Percentiles rank a stretch among this genome's conserved stretches.
Conservation (phyloP, 2,329 filamentous ascomycete species). For the Capronia epimyces region DNA sequence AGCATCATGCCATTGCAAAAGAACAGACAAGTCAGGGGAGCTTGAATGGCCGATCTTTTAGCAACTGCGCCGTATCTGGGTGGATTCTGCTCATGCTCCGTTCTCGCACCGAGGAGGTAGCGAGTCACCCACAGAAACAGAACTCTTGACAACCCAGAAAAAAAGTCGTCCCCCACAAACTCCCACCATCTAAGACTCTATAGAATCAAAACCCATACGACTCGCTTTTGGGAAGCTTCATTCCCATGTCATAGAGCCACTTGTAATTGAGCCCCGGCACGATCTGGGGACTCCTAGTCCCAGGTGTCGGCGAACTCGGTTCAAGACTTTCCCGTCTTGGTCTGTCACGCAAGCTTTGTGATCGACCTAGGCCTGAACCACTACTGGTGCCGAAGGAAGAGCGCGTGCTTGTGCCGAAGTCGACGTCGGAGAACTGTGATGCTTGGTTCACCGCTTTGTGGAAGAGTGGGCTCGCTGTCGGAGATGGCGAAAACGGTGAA, state of each 20-base stretch:
- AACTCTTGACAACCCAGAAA: too few species aligned
- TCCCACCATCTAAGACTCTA: not conserved
- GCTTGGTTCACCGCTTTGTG: slow-evolving; percentile 56
- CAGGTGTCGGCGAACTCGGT: slow-evolving; percentile 20
- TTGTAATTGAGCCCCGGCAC: slow-evolving; percentile 76
- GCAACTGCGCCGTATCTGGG: too few species aligned
- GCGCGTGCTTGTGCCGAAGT: slow-evolving; percentile 17
- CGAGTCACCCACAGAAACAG: too few species aligned
- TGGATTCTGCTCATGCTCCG: too few species aligned
- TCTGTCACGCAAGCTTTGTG: slow-evolving; percentile 25
- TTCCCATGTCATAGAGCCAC: slow-evolving; percentile 86
- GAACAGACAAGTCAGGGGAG: too few species aligned
- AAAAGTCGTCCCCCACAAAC: not conserved
- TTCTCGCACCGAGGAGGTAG: too few species aligned
- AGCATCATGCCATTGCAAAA: too few species aligned
- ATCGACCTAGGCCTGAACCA: slow-evolving; percentile 18
- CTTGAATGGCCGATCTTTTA: too few species aligned
- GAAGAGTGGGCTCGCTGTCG: slow-evolving; percentile 51
- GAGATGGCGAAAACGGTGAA: slow-evolving; percentile 51
- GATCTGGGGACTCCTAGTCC: slow-evolving; percentile 54
- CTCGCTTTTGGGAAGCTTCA: slow-evolving; percentile 33
- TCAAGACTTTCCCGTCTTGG: slow-evolving; percentile 15
- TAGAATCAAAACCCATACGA: slow-evolving; percentile 19
- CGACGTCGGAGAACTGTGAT: slow-evolving; percentile 13
- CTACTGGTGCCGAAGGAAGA: slow-evolving; percentile 13